phyloP scores from a whole-genome alignment of 495 filamentous ascomycete genomes.

The Annulohypoxylon moriforme region DNA sequence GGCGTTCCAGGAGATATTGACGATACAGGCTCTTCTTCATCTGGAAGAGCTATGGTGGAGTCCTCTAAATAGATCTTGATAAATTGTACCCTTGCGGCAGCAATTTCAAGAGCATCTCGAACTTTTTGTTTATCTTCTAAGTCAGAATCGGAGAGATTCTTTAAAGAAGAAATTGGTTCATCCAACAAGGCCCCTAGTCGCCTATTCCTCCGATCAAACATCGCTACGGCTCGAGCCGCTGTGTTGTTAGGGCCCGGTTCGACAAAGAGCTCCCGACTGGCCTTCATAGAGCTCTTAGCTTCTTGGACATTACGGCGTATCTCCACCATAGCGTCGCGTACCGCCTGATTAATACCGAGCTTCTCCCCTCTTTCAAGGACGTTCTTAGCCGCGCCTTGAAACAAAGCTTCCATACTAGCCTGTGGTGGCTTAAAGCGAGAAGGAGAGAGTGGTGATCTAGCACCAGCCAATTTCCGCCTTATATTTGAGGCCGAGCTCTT shows the following conservation, averaged over 20 bases:
- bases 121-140: conserved; percentile 51
- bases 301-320: conserved; percentile 66
- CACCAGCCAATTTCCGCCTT: conserved; percentile 44
- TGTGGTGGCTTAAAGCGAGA: conserved; percentile 70
- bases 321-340: conserved; percentile 89
- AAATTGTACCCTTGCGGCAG: conserved; percentile 78
- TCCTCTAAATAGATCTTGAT: conserved; percentile 83
- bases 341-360: conserved; percentile 89
- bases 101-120: conserved; percentile 68
- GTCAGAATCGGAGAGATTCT: conserved; percentile 56
- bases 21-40: conserved; percentile 51
- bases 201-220: conserved; percentile 76
- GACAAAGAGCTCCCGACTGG: conserved; percentile 43
- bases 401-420: conserved; percentile 75
- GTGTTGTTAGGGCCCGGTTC: conserved; percentile 41
- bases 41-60: conserved; percentile 64
- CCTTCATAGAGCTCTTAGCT: conserved; percentile 50
- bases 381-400: conserved; percentile 87
- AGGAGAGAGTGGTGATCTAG: conserved; percentile 66
- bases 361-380: conserved; percentile 85
- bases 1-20: conserved; percentile 27
- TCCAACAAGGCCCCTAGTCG: conserved; percentile 78
- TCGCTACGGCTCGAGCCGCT: conserved; percentile 49
- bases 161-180: conserved; percentile 75
- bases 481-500: conserved; percentile 28